These are phyloP conservation scores for Phialophora tarda DNA, from an alignment of 2,329 filamentous ascomycete genomes.

Conservation along the genomic window DNA sequence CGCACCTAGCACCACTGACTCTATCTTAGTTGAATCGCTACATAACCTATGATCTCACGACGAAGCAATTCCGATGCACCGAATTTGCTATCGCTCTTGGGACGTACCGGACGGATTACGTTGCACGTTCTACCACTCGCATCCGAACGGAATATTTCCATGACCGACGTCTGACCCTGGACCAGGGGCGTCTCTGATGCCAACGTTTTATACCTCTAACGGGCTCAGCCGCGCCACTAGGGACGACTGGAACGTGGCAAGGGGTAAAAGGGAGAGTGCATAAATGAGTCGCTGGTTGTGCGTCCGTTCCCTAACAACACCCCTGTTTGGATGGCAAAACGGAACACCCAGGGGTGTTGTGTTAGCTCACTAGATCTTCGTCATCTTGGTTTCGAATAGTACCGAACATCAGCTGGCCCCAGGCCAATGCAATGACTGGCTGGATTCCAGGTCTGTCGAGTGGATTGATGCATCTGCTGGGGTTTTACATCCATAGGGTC, in stretches of 20 bases:
- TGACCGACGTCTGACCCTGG: slow-evolving; percentile 27
- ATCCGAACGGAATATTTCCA: slow-evolving; percentile 18
- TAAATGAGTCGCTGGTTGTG: neutral
- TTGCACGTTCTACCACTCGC: slow-evolving; percentile 21
- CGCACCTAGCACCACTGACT: neutral
- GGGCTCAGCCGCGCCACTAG: neutral
- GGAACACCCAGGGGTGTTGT: neutral
- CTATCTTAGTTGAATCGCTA: slow-evolving; percentile 44
- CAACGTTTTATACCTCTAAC: neutral
- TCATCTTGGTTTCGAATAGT: neutral
- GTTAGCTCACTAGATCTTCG: neutral
- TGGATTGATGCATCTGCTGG: neutral
- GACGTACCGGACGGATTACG: slow-evolving; percentile 19
- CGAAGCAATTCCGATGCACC: slow-evolving; percentile 45
- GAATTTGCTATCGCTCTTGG: slow-evolving; percentile 24
- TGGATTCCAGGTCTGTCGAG: no score
- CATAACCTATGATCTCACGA: slow-evolving; percentile 46
- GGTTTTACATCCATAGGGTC: neutral
- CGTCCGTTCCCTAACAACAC: neutral
- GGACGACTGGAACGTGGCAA: neutral
- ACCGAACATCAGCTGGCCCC: neutral
- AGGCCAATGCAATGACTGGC: neutral
- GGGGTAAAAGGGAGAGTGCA: neutral
- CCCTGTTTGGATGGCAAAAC: neutral
- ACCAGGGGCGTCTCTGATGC: neutral